phyloP scores from a whole-genome alignment of 306 rosid species.

The Castanea sativa region DNA sequence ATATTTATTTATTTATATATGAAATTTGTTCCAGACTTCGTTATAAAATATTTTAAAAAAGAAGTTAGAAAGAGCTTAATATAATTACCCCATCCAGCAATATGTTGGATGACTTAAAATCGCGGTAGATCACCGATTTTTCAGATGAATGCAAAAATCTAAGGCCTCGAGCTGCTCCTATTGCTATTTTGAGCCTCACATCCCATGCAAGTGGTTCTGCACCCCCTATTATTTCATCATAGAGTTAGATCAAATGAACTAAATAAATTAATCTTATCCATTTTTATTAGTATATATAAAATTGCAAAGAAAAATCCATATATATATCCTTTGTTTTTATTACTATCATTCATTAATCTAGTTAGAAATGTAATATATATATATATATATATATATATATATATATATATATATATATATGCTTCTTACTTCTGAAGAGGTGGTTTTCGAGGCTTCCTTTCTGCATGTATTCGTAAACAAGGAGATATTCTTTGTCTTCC shows the following conservation, averaged over 20 bases:
- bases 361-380: no score
- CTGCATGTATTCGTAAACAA: conserved; percentile 69
- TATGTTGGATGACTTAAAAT: conserved; percentile 84
- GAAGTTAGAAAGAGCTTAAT: background rate
- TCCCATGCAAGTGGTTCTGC: conserved; percentile 73
- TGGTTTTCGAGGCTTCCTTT: conserved; percentile 89
- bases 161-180: conserved; percentile 81
- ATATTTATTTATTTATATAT: no score
- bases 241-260: background rate
- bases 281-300: background rate
- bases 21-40: no score
- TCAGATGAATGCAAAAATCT: conserved; percentile 59
- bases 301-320: background rate
- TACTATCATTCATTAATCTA: background rate
- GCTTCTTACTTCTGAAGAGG: conserved; percentile 66
- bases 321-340: background rate
- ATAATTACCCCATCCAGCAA: conserved; percentile 57
- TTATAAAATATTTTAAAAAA: background rate
- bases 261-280: background rate
- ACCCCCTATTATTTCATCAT: conserved; percentile 31
- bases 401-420: background rate
- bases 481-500: conserved; percentile 62
- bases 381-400: no score
- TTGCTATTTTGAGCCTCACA: conserved; percentile 63
- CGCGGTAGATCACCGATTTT: conserved; percentile 74